Evolutionary conservation across 2,329 filamentous ascomycete species (phyloP).

Genomic region (Fusarium verrucosum): DNA sequence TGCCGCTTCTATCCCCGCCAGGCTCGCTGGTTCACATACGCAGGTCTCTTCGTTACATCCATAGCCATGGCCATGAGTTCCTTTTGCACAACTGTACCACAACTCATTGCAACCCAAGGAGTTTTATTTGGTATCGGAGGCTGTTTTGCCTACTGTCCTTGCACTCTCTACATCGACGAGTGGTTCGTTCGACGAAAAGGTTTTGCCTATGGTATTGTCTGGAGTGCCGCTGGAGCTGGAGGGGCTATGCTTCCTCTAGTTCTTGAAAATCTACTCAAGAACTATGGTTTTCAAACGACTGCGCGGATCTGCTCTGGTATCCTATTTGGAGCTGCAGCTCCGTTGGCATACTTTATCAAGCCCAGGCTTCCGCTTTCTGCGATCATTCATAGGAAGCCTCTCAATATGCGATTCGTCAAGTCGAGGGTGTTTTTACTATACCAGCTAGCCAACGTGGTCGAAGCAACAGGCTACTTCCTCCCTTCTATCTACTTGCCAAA

Average conservation of each 20-base stretch:
- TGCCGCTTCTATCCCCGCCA: slow-evolving; percentile 53
- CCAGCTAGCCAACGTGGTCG: slow-evolving; percentile 62
- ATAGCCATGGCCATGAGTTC: slow-evolving; percentile 59
- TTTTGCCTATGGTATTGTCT: slow-evolving; percentile 67
- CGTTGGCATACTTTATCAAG: slow-evolving; percentile 62
- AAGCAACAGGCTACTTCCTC: slow-evolving; percentile 67
- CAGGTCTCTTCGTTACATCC: slow-evolving; percentile 56
- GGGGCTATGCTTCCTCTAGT: slow-evolving; percentile 60
- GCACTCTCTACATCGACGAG: slow-evolving; percentile 64
- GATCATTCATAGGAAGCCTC: slow-evolving; percentile 43
- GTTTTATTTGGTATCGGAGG: slow-evolving; percentile 65
- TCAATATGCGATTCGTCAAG: slow-evolving; percentile 58
- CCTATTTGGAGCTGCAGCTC: slow-evolving; percentile 58
- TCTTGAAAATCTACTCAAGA: slow-evolving; percentile 56
- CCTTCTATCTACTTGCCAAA: slow-evolving; percentile 66
- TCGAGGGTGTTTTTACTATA: slow-evolving; percentile 64
- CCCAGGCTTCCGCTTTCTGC: slow-evolving; percentile 56
- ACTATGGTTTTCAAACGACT: slow-evolving; percentile 55
- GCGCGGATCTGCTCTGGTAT: slow-evolving; percentile 58
- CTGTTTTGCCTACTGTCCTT: slow-evolving; percentile 61
- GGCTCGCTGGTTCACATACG: slow-evolving; percentile 51
- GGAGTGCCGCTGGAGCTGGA: slow-evolving; percentile 44
- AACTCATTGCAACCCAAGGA: slow-evolving; percentile 66
- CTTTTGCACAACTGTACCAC: slow-evolving; percentile 57
- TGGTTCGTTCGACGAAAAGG: slow-evolving; percentile 57